phyloP scores from a whole-genome alignment of 345 rosid species.

The Reutealis trisperma region DNA sequence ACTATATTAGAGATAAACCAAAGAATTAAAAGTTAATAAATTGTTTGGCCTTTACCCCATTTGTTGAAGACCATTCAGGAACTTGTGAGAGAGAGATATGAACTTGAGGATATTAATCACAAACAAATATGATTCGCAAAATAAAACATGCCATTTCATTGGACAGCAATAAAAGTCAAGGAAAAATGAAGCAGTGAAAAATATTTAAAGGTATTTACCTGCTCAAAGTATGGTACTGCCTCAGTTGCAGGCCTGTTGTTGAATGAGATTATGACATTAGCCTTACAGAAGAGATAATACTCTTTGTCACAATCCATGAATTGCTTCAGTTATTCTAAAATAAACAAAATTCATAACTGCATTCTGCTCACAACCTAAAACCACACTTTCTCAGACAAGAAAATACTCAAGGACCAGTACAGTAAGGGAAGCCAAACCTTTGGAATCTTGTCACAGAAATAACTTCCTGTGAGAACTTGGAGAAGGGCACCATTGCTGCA shows the following conservation, averaged over 20 bases:
- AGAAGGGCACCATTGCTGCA: constrained; percentile 93
- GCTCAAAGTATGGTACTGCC: constrained; percentile 97
- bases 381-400: background rate
- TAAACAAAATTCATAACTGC: constrained; percentile 22
- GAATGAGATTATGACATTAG: constrained; percentile 87
- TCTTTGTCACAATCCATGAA: constrained; percentile 48
- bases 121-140: background rate
- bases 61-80: too few relatives aligned
- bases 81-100: too few relatives aligned
- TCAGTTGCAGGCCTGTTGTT: constrained; percentile 95
- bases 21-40: too few relatives aligned
- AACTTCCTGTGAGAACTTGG: constrained; percentile 85
- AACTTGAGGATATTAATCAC: too few relatives aligned
- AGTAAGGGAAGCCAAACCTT: constrained; percentile 53
- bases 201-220: constrained; percentile 48
- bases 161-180: background rate
- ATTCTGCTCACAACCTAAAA: constrained; percentile 16
- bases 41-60: too few relatives aligned
- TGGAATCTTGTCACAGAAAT: constrained; percentile 81
- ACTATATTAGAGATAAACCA: too few relatives aligned
- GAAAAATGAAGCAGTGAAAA: background rate
- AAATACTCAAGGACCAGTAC: background rate
- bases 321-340: constrained; percentile 17
- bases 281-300: constrained; percentile 66
- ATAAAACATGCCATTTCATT: background rate